These are phyloP conservation scores for Talaromyces atroroseus DNA, from an alignment of 2,329 filamentous ascomycete genomes.

Conservation along the genomic window DNA sequence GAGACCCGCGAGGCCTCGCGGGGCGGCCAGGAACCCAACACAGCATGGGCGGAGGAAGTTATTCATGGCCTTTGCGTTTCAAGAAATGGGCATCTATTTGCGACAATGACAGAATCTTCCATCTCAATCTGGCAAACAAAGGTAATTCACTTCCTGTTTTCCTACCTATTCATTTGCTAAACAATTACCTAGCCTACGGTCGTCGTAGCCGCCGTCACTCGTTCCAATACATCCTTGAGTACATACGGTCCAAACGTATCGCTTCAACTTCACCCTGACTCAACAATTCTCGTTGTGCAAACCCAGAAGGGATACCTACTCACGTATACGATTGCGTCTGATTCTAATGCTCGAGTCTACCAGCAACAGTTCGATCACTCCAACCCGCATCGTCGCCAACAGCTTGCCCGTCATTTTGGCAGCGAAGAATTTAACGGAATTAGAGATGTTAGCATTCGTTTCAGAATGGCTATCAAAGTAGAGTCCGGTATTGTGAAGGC, in stretches of 20 bases:
- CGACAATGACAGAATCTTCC: slow-evolving; percentile 75
- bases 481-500: slow-evolving; percentile 89
- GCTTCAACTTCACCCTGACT: slow-evolving; percentile 82
- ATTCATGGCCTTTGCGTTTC: slow-evolving; percentile 72
- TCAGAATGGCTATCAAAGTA: slow-evolving; percentile 96
- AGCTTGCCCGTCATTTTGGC: slow-evolving; percentile 51
- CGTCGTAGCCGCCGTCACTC: slow-evolving; percentile 75
- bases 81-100: slow-evolving; percentile 75
- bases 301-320: slow-evolving; percentile 83
- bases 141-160: slow-evolving; percentile 44
- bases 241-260: slow-evolving; percentile 82
- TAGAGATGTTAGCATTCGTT: slow-evolving; percentile 80
- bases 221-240: slow-evolving; percentile 71
- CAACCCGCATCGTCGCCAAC: slow-evolving; percentile 41
- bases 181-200: slow-evolving; percentile 70
- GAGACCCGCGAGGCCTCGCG: slow-evolving; percentile 18
- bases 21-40: slow-evolving; percentile 25
- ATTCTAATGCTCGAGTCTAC: slow-evolving; percentile 77
- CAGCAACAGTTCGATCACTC: slow-evolving; percentile 65
- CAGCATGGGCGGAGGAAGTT: slow-evolving; percentile 52
- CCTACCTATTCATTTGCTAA: slow-evolving; percentile 23
- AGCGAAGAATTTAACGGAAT: slow-evolving; percentile 78
- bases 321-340: slow-evolving; percentile 85
- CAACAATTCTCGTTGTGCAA: slow-evolving; percentile 84
- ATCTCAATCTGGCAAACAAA: slow-evolving; percentile 97